Evolutionary conservation across 768 basidiomycete species (phyloP), one percentile per base, ranked within the genome.

Genomic region (Serendipita sp.): DNA sequence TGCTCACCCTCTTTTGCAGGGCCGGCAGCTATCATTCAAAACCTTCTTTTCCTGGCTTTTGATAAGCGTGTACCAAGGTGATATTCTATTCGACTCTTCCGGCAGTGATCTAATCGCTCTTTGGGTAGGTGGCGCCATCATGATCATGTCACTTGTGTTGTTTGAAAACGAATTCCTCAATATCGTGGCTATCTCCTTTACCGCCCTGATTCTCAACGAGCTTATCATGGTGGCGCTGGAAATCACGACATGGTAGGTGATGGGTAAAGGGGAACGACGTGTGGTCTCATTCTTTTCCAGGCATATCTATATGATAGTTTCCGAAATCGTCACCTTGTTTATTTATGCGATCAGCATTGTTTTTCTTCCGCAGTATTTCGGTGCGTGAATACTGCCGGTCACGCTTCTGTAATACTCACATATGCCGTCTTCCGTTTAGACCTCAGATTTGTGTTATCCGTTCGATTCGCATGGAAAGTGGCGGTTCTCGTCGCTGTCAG

Each of bases 201-300:
- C 94, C 1, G 90, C 96, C 0, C 78, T 98, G 63, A 83, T 99
- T 66, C 76, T 98, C 30, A 99, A 99, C 71, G 96, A 98, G 71
- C 82, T 99, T 60, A 92, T 98, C 74, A 99, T 98, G 96, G 96
- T 98, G 50, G 93, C 94, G 1, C 73, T 98, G 67, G 94, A 98
- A 74, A 93, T 98, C 64, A 98, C 94, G 2, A 97, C 90, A 65
- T 99, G 95, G 95, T 90, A 28, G 11, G 28, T 28, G 24, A 22
- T 61, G 53, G 38, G 5, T 14, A 38, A 13, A 3, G 31, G 7
- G 14, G 4, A n/a, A 24, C 26, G 20, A 30, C 20, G 3, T 5
- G 14, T 62, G 24, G 26, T 48, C 45, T 48, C 45, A 48, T 65
- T 4, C 11, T 22, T n/a, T 22, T 9, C 4, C 63, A 93, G 90